Evolutionary conservation across 257 asterid genomes (phyloP), one percentile per base, ranked within the genome.

Genomic region (Primulina tabacum): DNA sequence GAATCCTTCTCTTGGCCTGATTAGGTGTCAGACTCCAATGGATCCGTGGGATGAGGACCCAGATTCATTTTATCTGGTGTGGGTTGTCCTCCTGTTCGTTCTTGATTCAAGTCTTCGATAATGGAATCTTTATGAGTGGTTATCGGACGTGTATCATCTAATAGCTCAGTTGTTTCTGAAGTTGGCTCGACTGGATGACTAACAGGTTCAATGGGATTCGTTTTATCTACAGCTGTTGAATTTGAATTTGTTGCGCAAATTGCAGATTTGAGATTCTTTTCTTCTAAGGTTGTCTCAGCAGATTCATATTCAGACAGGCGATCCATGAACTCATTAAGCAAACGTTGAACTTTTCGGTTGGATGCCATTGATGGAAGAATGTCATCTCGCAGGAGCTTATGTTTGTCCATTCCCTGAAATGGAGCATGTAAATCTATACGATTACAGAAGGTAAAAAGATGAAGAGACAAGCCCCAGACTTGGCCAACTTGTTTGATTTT

Each of bases 361-460:
- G 97, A 85, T 52, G 99, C 99, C 97, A 94, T 87, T 33, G 99
- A 96, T n/a, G 99, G 97, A 71, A 94, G 96, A 75, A 94, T 89
- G 67, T 94, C 99, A 74, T 91, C 99, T 34, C 89, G 82, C 47
- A 94, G 95, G 78, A 94, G 96, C 82, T 87, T 89, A 73, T 89
- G 99, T 81, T 91, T 94, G 60, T 84, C 79, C 93, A 94, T 79
- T 73, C 97, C 97, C 99, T 94, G 50, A 14, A 38, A 38, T 7
- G 33, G 50, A 7, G 43, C 43, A 35, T 35, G 43, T 35, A 35
- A 35, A 35, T 7, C 2, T 8, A 35, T 7, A 35, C 10, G 43
- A 35, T 7, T 35, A 35, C 43, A 35, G 43, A 35, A 35, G 43
- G 11, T 7, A 35, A 35, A 7, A 35, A 35, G 43, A 35, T 35